Conservation (phyloP, 2,329 filamentous ascomycete genomes). For the Phyllosticta citriasiana region DNA sequence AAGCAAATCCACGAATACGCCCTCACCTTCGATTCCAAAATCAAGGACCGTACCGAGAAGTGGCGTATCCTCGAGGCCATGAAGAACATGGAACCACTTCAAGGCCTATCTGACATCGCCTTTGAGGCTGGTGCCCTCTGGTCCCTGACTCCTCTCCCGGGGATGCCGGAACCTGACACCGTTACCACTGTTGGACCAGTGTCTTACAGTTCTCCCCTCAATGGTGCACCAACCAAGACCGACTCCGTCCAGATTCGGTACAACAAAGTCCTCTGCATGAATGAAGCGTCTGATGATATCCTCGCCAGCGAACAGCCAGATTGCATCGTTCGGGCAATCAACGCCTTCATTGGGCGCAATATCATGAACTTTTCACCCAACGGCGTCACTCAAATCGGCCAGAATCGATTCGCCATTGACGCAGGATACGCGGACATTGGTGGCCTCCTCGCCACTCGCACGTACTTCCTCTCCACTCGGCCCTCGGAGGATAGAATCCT, state of each 20-base stretch:
- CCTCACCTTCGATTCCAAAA: background rate
- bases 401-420: background rate
- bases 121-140: background rate
- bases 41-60: background rate
- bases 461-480: slow-evolving; percentile 5
- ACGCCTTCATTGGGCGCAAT: background rate
- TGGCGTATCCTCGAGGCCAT: background rate
- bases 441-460: background rate
- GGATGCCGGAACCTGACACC: background rate
- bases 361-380: background rate
- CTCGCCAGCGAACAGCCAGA: background rate
- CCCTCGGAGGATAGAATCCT: slow-evolving; percentile 9
- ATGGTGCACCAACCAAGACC: background rate
- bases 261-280: background rate
- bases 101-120: background rate
- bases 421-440: background rate
- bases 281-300: background rate
- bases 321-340: background rate
- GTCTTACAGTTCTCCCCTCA: background rate
- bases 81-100: background rate
- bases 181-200: background rate
- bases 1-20: background rate
- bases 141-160: background rate
- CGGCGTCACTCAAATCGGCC: background rate
- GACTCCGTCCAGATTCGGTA: background rate